These are phyloP conservation scores for Mercurialis annua DNA, from an alignment of 345 rosid species.

Conservation along the genomic window DNA sequence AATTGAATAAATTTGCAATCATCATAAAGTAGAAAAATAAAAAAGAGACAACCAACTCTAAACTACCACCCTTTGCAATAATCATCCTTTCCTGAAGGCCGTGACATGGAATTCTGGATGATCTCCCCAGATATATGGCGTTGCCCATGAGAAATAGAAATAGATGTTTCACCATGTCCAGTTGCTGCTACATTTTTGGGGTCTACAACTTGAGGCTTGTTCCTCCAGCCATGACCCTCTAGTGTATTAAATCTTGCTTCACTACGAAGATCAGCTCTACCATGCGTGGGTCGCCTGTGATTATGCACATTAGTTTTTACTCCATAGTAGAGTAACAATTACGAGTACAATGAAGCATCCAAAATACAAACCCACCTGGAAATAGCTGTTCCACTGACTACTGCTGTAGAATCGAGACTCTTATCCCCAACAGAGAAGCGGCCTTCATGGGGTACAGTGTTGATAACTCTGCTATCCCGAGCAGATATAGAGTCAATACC, in stretches of 20 bases:
- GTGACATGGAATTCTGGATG: constrained; percentile 33
- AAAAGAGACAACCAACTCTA: no score
- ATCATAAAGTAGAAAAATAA: background rate
- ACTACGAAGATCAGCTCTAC: constrained; percentile 52
- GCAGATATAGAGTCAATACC: constrained; percentile 27
- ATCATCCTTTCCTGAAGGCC: constrained; percentile 37
- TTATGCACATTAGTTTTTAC: constrained; percentile 33
- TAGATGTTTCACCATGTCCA: constrained; percentile 40
- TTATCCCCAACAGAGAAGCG: constrained; percentile 42
- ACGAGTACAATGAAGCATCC: constrained; percentile 17
- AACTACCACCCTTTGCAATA: no score
- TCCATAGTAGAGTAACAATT: constrained; percentile 23
- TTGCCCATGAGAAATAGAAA: constrained; percentile 31
- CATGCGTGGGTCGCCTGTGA: constrained; percentile 62
- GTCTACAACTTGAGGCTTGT: constrained; percentile 40
- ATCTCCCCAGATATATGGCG: constrained; percentile 31
- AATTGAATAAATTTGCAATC: background rate
- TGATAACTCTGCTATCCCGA: constrained; percentile 28
- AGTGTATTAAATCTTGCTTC: constrained; percentile 48
- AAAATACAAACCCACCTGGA: constrained; percentile 55
- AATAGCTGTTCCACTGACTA: constrained; percentile 32
- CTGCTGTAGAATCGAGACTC: constrained; percentile 33
- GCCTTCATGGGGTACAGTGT: constrained; percentile 32
- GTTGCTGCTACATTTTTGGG: constrained; percentile 27
- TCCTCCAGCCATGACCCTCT: constrained; percentile 58